Conservation (phyloP, 306 rosid species). For the Begonia peltatifolia region DNA sequence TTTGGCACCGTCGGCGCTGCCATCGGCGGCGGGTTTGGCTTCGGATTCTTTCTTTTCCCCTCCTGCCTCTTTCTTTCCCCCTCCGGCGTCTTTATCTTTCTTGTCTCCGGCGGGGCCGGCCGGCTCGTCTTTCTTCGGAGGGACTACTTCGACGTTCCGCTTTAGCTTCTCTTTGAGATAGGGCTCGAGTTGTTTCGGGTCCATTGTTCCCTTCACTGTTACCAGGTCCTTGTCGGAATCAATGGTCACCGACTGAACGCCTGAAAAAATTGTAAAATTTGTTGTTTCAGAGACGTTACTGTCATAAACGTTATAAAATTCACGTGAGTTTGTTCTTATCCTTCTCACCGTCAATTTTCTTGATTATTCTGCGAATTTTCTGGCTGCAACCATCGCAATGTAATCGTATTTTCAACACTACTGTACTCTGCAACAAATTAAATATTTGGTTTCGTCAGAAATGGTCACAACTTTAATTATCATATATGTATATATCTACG, state of each 20-base stretch:
- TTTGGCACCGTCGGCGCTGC: constrained; percentile 8
- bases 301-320: no score
- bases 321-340: no score
- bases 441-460: background rate
- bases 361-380: constrained; percentile 42
- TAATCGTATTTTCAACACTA: constrained; percentile 51
- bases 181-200: constrained; percentile 27
- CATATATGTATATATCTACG: background rate
- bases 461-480: background rate
- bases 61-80: constrained; percentile 2
- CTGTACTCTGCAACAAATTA: constrained; percentile 42
- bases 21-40: constrained; percentile 5
- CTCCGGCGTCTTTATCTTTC: constrained; percentile 7
- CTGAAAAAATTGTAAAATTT: constrained; percentile 16
- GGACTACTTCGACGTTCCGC: constrained; percentile 52
- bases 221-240: constrained; percentile 54
- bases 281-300: no score
- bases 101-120: constrained; percentile 11
- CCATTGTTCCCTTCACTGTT: constrained; percentile 54
- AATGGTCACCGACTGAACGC: constrained; percentile 42
- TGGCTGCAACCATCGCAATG: constrained; percentile 84
- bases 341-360: constrained; percentile 39
- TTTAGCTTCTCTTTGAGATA: constrained; percentile 36
- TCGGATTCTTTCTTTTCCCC: constrained; percentile 12
- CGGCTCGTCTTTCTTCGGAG: constrained; percentile 39